A percentile compares a stretch with the other conserved stretches of the same genome.
phyloP scores from a whole-genome alignment of 257 asterid genomes.

The Solanum piurae region DNA sequence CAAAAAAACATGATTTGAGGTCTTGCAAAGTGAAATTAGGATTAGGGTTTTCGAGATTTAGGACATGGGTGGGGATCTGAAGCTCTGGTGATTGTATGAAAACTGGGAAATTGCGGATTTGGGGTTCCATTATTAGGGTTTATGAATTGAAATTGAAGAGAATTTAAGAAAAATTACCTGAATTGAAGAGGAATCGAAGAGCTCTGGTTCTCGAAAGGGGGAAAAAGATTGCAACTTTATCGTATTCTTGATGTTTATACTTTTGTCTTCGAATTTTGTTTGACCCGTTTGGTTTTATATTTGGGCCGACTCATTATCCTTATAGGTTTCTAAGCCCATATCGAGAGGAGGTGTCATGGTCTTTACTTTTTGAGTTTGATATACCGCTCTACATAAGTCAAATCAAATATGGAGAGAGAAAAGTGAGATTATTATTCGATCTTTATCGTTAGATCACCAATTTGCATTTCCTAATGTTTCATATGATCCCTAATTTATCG shows the following conservation, averaged over 20 bases:
- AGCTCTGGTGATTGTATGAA: constrained; percentile 57
- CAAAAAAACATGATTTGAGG: constrained; percentile 38
- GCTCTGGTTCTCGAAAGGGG: not conserved
- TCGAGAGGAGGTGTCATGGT: not conserved
- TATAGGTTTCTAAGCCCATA: not conserved
- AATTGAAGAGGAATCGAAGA: not conserved
- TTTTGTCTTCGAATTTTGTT: not conserved
- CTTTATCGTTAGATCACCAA: not conserved
- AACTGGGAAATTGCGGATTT: constrained; percentile 25
- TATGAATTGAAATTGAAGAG: not conserved
- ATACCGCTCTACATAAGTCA: not conserved
- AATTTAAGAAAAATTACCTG: not conserved
- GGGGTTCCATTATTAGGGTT: constrained; percentile 15
- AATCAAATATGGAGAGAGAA: not conserved
- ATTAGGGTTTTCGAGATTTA: constrained; percentile 31
- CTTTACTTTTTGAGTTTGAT: not conserved
- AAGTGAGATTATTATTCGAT: not conserved
- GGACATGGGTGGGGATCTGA: constrained; percentile 40
- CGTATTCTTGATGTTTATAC: not conserved
- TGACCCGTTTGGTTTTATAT: not conserved
- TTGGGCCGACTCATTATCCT: not conserved
- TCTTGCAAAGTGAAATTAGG: constrained; percentile 43
- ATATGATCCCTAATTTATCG: not conserved
- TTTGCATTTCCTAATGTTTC: not conserved
- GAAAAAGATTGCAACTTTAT: no score